Evolutionary conservation across 225 moss, liverwort and hornwort species (phyloP).

Genomic region (Bryum argenteum): DNA sequence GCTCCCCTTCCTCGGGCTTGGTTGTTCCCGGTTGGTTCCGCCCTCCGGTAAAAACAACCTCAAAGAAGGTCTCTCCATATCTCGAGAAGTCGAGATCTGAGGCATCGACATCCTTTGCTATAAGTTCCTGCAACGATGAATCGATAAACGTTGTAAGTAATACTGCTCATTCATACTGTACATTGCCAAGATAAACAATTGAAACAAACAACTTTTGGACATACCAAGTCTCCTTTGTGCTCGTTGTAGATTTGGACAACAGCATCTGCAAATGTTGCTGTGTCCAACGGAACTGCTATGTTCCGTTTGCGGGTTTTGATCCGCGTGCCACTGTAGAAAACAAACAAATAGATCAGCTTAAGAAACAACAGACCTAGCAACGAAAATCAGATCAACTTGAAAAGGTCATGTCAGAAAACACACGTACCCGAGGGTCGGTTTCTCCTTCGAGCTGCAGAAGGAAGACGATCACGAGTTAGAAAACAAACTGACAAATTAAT

Average conservation of each 20-base stretch:
- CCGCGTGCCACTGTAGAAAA: constrained; percentile 93
- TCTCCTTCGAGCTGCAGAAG: constrained; percentile 95
- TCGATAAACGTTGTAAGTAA: neutral
- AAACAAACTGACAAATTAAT: neutral
- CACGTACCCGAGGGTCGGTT: constrained; percentile 95
- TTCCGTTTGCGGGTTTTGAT: constrained; percentile 99
- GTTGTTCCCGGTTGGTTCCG: constrained; percentile 98
- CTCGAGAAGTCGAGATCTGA: constrained; percentile 99
- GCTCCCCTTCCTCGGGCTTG: constrained; percentile 97
- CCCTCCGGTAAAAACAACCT: constrained; percentile 99
- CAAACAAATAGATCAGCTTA: neutral
- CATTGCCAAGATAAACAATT: neutral
- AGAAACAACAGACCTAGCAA: neutral
- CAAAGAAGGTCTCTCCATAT: constrained; percentile 99
- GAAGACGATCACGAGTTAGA: constrained; percentile 21
- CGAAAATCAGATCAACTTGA: neutral
- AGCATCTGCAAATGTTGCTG: constrained; percentile 94
- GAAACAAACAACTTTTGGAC: neutral
- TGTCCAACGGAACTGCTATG: constrained; percentile 99
- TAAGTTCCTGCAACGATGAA: constrained; percentile 66
- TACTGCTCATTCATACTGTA: neutral
- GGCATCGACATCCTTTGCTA: constrained; percentile 91
- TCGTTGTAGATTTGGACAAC: constrained; percentile 86
- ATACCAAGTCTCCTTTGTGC: constrained; percentile 95
- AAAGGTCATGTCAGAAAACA: neutral